Evolutionary conservation across 2,329 filamentous ascomycete species (phyloP), one percentile per base, ranked within the genome.

Genomic region (Epichloe aotearoae): DNA sequence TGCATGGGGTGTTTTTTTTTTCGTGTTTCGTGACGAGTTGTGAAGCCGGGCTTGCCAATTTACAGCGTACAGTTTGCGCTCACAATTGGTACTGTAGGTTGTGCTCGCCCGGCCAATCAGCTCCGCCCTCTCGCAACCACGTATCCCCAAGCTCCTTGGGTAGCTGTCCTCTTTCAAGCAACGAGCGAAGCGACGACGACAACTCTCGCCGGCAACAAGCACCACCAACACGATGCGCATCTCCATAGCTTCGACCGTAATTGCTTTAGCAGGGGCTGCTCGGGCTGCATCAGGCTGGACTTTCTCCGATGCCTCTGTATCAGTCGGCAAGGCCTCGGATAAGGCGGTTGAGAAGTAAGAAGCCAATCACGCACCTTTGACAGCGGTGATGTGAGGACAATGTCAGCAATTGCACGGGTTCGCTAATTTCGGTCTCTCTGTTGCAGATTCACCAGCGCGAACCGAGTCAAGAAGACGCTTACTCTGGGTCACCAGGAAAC

Each of bases 281-380:
- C 70, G 72, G 57, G 77, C 77, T 36, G 73, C 75, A 51, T 73
- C 76, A 33, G 77, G 78, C 20, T 91, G 86, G 86, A 75, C 75
- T 51, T 90, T 90, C 60, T 77, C 84, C 56, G 85, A 89, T 68
- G 86, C 76, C 56, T 80, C 76, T 54, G 72, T 90, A 56, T 75
- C 80, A 8, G 73, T 90, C 52, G 71, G 73, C 59, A 89, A 87
- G 68, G 83, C 83, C 73, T 71, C 73, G 54, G 75, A 73, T 55
- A 71, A 72, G 49, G 67, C 74, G 57, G 84, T 85, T 67, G 77
- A 86, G 70, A 85, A 82, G 82, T 86, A 73, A 62, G 77, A 57
- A 63, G 52, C 49, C 40, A 11, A 17, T 26, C 51, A 37, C 17
- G 39, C 40, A 8, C 41, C 33, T 17, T 5, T 26, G 8, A 20